Evolutionary conservation across 345 rosid genomes (phyloP), one percentile per base, ranked within the genome.

Genomic region (Eucalyptus cladocalyx): DNA sequence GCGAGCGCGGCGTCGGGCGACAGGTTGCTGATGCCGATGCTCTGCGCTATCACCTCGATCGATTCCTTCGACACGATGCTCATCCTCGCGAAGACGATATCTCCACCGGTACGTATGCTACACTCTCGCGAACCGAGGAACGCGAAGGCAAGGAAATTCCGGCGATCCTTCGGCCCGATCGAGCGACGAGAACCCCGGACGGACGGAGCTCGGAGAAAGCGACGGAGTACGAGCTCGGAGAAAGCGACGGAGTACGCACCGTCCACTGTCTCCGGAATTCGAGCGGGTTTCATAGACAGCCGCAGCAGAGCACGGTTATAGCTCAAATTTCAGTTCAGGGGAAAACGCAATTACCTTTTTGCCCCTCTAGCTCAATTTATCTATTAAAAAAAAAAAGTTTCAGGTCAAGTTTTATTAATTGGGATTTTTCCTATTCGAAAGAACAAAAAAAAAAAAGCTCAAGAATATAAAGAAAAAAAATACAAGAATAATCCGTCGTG

Each of bases 51-150:
- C 87, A 97, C 99, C 92, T 97, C 97, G 86, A 96, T 93, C 80
- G 97, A 94, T 92, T 97, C 99, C 93, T 97, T 96, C 19, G 98
- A 94, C 51, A 97, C 97, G 76, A 97, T 94, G 90, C 98, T 97
- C 99, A 96, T 96, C 87, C 88, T 94, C 45, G 69, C 51, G 26
- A 48, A 26, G 62, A 24, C 30, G 30, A 56, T 56, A 24, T 56
- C 62, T 56, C 62, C 13, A 26, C 62, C 13, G 13, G 62, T 9
- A 11, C 30, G 62, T 56, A 56, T 24, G 30, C 62, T 24, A 56
- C 13, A 10, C 62, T 72, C 15, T 72, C 45, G 40, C 23, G 85
- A 76, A 76, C 42, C 4, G 30, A 76, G 85, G 85, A 40, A 7
- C 30, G 47, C 16, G 28, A 40, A 76, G 85, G 28, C 4, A 2